Percentiles rank a stretch among this genome's conserved stretches.
Conservation (phyloP, 108 stramenopile species). For the Cyclotella sp. region DNA sequence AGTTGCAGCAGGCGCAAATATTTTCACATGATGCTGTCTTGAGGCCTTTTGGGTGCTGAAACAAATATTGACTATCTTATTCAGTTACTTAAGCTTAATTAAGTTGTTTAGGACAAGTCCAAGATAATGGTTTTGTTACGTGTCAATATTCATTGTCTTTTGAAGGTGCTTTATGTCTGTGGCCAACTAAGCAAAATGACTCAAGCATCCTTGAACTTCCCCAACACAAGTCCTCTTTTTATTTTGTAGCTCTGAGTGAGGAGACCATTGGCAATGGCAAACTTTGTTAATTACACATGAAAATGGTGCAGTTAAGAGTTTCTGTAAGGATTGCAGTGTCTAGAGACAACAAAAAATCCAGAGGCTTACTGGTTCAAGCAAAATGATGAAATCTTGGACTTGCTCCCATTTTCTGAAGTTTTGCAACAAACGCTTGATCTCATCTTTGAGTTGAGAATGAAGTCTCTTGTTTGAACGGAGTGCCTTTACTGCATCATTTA, state of each 20-base stretch:
- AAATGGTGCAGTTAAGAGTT: neutral
- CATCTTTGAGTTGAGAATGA: conserved; percentile 7
- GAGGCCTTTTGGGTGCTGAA: no score
- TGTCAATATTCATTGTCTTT: no score
- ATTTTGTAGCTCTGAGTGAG: conserved; percentile 70
- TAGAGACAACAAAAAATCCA: neutral
- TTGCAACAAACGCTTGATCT: conserved; percentile 12
- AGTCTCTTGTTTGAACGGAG: conserved; percentile 12
- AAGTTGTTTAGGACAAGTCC: no score
- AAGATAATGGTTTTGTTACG: no score
- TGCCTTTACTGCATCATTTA: conserved; percentile 28
- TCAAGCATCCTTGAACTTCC: neutral
- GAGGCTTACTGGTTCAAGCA: conserved; percentile 49
- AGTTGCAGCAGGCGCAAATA: no score
- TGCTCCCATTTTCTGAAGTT: conserved; percentile 50
- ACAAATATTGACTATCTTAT: no score
- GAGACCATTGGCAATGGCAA: conserved; percentile 61
- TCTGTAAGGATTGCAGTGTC: neutral
- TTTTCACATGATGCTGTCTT: no score
- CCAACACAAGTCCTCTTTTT: conserved; percentile 34
- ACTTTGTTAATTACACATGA: conserved; percentile 2
- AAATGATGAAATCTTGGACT: conserved; percentile 32
- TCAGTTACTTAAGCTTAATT: no score
- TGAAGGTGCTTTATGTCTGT: no score
- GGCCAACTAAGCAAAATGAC: no score